Evolutionary conservation across 2,329 filamentous ascomycete species (phyloP), one percentile per base, ranked within the genome.

Genomic region (Fusarium subglutinans): DNA sequence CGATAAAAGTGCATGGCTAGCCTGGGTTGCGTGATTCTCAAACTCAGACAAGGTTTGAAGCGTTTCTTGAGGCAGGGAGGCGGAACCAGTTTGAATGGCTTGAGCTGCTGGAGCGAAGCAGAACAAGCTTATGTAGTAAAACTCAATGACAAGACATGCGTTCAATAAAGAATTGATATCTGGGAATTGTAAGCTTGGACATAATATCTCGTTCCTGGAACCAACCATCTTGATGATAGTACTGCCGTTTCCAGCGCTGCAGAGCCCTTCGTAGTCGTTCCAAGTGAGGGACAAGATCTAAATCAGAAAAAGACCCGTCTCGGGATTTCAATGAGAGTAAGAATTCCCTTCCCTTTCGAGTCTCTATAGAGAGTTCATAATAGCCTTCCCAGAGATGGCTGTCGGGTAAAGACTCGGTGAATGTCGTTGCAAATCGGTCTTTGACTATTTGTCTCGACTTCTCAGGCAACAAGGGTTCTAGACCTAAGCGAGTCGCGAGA

Each of bases 401-500:
- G 18, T 72, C 57, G 3, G 61, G 59, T 13, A 73, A 18, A 17
- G 61, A 63, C n/a, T 69, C 63, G 1, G 70, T 45, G 50, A 73
- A 73, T 3, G 67, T 69, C 4, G 64, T 61, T 15, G 69, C 57
- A 55, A 73, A 66, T 12, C 61, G 40, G 15, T 72, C 63, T 44
- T 63, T 67, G n/a, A 75, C 64, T 6, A 60, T 55, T 30, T 70
- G 63, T 58, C 72, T 63, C 8, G 70, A 71, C 35, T 62, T 75
- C n/a, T 74, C 70, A 0, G 72, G 72, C 3, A 73, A 35, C 2
- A 73, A 47, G 1, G 70, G 67, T n/a, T 72, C 70, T 6, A 75
- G 44, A 5, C 70, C 70, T 4, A 72, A 54, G 3, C 72, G 54
- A 15, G 55, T 28, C 2, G 70, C 55, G 5, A 73, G 47, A 4